Base-by-base conservation (phyloP, 1,139 yeast species). In the Insectozyma bohioensis region DNA sequence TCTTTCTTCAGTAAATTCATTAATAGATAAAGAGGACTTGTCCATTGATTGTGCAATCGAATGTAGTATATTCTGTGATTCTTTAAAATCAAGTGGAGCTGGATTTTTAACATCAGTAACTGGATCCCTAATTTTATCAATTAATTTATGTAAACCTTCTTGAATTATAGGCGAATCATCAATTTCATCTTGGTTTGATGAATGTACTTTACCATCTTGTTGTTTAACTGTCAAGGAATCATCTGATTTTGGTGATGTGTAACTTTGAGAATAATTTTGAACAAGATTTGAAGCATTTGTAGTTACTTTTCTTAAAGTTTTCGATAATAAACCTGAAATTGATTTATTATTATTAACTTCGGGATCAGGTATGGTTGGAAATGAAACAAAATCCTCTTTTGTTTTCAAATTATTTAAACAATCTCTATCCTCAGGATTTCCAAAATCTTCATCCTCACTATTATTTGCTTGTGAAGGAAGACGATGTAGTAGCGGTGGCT, bases 291-390 rank as follows among this genome's bases (percentile, higher is more conserved):
- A 55, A 7, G 75, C 75, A 45, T 68, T 69, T 36, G 59, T 61
- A 24, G 75, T 69, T 17, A 69, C 75, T 36, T 69, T 59, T 21
- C 72, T 52, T n/a, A 69, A 46, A 1, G 75, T 69, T 30, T 57
- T 61, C 24, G 71, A 51, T 41, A 69, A 50, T 23, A 69, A 52
- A 8, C 59, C 54, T 6, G 62, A 50, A 7, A 65, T 51, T 7
- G 62, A 59, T 41, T 52, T 55, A 30, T 56, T 41, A 24, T 51
- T 51, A 16, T 61, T 63, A 23, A 53, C 49, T 37, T 67, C 68
- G 1, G 75, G 74, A 44, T 69, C 74, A 4, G 74, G 71, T 8
- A 68, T 49, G 6, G 65, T 61, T 9, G 75, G 75, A 39, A 69
- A 69, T 24, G 74, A 68, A 16, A 61, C 61, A 41, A 57, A 69